Base-by-base conservation (phyloP, 345 rosid species). In the Crucihimalaya himalaica region DNA sequence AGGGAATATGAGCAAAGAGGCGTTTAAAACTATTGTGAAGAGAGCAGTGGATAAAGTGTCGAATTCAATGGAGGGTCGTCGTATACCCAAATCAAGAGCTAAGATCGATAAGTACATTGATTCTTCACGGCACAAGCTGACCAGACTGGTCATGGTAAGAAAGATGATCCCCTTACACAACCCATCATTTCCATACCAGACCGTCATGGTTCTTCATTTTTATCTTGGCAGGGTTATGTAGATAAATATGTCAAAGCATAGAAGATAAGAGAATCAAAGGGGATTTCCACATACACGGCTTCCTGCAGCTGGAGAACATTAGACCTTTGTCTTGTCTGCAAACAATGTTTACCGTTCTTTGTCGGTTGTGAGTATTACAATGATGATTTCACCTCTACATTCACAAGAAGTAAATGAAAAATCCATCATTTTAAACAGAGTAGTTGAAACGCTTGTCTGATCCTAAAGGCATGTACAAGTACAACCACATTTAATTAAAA, bases 1-100 rank as follows among this genome's bases (percentile, higher is more conserved):
- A 75, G 96, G 98, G 73, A 86, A 88, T 74, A 91, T 94, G 97
- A 94, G 97, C 83, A 94, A 89, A 81, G 97, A 94, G 73, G 90
- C 96, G 42, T 94, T 89, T 65, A 94, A 94, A 82, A 94, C 90
- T 32, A 87, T 94, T 46, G 97, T 91, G 58, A 91, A 91, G 86
- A 91, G 93, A 80, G 87, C 85, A 2, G 96, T 94, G 39, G 98
- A 91, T 39, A 94, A 94, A 73, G 98, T 91, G 4, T 76, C 92
- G 6, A 91, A 87, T 48, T 89, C 97, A 52, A 87, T 82, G 96
- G 87, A 87, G 76, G 80, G 83, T 75, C 89, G 76, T 71, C 92
- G 79, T 37, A 82, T 89, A 53, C 98, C 97, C 28, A 88, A 94
- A 80, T 89, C 98, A 32, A 86, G 77, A 66, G 86, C 81, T 37